phyloP scores from a whole-genome alignment of 331 rosid genomes.

The Phaseolus coccineus region DNA sequence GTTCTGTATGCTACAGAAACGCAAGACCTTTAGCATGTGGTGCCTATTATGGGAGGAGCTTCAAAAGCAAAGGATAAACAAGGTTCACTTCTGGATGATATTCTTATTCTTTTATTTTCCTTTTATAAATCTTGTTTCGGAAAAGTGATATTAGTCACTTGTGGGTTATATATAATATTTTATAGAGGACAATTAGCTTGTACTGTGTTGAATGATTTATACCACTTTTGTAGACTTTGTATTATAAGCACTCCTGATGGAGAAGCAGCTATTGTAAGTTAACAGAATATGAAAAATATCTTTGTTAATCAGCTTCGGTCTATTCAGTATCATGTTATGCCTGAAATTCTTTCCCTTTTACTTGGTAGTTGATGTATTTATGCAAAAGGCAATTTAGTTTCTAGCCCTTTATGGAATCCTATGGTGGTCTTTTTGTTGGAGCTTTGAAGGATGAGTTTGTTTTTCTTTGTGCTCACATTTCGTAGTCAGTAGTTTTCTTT shows the following conservation, averaged over 20 bases:
- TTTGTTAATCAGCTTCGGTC: slow-evolving; percentile 42
- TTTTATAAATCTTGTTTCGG: slow-evolving; percentile 36
- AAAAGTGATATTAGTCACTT: slow-evolving; percentile 57
- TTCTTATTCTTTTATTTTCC: slow-evolving; percentile 50
- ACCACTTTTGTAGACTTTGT: slow-evolving; percentile 49
- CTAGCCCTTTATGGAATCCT: too few species aligned
- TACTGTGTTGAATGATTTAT: slow-evolving; percentile 42
- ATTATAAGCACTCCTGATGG: slow-evolving; percentile 61
- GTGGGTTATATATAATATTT: slow-evolving; percentile 60
- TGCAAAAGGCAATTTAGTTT: too few species aligned
- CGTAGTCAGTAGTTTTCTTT: too few species aligned
- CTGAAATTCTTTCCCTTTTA: too few species aligned
- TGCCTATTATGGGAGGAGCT: slow-evolving; percentile 42
- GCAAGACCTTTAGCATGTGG: slow-evolving; percentile 35
- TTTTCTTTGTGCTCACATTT: too few species aligned
- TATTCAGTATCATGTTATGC: slow-evolving; percentile 31
- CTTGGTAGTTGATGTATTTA: too few species aligned
- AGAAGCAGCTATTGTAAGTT: slow-evolving; percentile 51
- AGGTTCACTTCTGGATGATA: slow-evolving; percentile 48
- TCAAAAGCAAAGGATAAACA: slow-evolving; percentile 36
- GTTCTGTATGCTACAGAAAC: slow-evolving; percentile 45
- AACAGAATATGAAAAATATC: slow-evolving; percentile 62
- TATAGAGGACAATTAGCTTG: slow-evolving; percentile 55
- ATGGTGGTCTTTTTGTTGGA: too few species aligned
- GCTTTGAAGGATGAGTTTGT: too few species aligned